A percentile compares a stretch with the other conserved stretches of the same genome.
Evolutionary conservation across 169 alveolate genomes (phyloP).

Genomic region (Cryptosporidium baileyi): DNA sequence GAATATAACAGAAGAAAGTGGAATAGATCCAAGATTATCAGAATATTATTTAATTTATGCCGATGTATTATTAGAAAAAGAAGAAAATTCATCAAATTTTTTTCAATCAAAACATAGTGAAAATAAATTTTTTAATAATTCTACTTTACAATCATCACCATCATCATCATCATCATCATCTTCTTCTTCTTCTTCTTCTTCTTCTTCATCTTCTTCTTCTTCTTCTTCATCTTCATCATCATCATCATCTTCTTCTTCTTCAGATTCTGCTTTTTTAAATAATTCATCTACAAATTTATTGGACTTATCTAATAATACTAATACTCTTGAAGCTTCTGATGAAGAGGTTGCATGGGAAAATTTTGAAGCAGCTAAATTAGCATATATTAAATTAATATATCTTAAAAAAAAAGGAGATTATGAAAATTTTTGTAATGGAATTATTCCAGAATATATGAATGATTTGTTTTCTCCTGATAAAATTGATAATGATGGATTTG

Average conservation of each 20-base stretch:
- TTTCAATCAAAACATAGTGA: background rate
- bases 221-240: background rate
- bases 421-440: conserved; percentile 38
- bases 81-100: conserved; percentile 54
- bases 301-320: background rate
- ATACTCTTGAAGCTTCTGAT: conserved; percentile 13
- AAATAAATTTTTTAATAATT: background rate
- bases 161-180: background rate
- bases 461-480: conserved; percentile 1
- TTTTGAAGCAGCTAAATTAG: conserved; percentile 67
- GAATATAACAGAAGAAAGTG: conserved; percentile 27
- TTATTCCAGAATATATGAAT: conserved; percentile 50
- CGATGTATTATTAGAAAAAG: conserved; percentile 47
- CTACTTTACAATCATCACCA: background rate
- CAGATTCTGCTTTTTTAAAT: background rate
- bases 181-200: background rate
- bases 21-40: conserved; percentile 63
- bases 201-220: background rate
- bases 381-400: conserved; percentile 35
- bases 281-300: background rate
- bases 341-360: conserved; percentile 69
- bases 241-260: conserved; percentile 35
- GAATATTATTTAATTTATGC: conserved; percentile 52
- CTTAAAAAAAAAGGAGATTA: conserved; percentile 19
- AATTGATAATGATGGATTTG: conserved; percentile 27